A percentile compares a stretch with the other conserved stretches of the same genome.
These are phyloP conservation scores for Tricholomella constricta DNA, from an alignment of 768 basidiomycete species.

Conservation along the genomic window DNA sequence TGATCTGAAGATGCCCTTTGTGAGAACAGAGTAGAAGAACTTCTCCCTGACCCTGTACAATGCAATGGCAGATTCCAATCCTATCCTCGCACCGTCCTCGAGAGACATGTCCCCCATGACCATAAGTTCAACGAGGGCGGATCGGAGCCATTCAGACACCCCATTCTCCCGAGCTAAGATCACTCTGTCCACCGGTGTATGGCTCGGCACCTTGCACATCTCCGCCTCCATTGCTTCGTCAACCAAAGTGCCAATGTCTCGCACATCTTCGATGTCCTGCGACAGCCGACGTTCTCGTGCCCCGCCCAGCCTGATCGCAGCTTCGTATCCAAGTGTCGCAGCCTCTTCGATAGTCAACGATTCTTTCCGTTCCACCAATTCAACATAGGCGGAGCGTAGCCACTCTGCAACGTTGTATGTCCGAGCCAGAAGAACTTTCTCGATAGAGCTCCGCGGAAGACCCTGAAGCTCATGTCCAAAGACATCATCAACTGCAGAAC, in stretches of 20 bases:
- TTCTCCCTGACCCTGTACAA: slow-evolving; percentile 6
- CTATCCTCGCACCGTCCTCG: slow-evolving; percentile 2
- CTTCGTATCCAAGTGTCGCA: slow-evolving; percentile 4
- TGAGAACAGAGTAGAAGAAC: neutral
- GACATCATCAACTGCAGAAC: neutral
- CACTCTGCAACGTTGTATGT: slow-evolving; percentile 9
- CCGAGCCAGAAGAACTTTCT: slow-evolving; percentile 2
- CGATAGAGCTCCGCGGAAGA: neutral
- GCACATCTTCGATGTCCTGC: neutral
- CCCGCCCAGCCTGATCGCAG: slow-evolving; percentile 8
- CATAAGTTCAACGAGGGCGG: slow-evolving; percentile 1
- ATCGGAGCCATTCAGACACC: slow-evolving; percentile 5
- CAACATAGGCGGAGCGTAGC: slow-evolving; percentile 6
- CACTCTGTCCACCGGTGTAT: neutral
- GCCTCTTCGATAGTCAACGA: slow-evolving; percentile 4
- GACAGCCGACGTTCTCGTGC: slow-evolving; percentile 1
- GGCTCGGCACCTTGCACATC: neutral
- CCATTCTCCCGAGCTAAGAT: slow-evolving; percentile 5
- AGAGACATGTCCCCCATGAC: neutral
- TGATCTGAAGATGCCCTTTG: neutral
- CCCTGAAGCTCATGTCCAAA: neutral
- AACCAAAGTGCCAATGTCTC: neutral
- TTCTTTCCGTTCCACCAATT: neutral
- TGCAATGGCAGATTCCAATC: slow-evolving; percentile 6
- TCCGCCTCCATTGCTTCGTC: neutral